Conservation (phyloP, 1,139 yeast genomes). For the Citeromyces hawaiiensis region DNA sequence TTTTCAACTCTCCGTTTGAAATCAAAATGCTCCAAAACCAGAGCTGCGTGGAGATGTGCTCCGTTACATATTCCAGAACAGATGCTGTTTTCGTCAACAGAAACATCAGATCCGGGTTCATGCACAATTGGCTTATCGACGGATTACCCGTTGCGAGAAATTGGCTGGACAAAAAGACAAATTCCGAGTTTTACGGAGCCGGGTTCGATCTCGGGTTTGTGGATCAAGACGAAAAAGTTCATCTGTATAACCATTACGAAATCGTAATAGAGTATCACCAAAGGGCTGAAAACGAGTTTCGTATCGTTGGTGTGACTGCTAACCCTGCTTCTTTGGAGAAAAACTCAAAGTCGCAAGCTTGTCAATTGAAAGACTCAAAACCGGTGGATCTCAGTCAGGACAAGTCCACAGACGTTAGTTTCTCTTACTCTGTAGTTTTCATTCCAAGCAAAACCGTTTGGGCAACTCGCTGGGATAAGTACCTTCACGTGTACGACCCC, state of each 20-base stretch:
- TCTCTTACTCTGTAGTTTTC: conserved; percentile 57
- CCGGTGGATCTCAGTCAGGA: conserved; percentile 30
- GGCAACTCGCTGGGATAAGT: conserved; percentile 99
- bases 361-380: conserved; percentile 13
- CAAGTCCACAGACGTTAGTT: conserved; percentile 29
- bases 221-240: conserved; percentile 30
- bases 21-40: conserved; percentile 64
- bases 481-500: conserved; percentile 83
- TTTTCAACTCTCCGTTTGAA: conserved; percentile 82
- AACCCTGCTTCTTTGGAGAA: conserved; percentile 48
- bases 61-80: conserved; percentile 37
- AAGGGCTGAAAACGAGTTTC: conserved; percentile 50
- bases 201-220: conserved; percentile 72
- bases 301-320: conserved; percentile 88
- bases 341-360: conserved; percentile 22
- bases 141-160: conserved; percentile 83
- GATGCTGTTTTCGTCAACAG: conserved; percentile 69
- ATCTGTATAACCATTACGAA: conserved; percentile 70
- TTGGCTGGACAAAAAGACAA: conserved; percentile 41
- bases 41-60: conserved; percentile 55
- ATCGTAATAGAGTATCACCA: conserved; percentile 72
- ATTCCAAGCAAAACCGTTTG: conserved; percentile 61
- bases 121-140: conserved; percentile 87
- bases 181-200: conserved; percentile 52
- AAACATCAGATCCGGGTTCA: conserved; percentile 70